phyloP scores from a whole-genome alignment of 306 rosid species.

The Prunus mira region DNA sequence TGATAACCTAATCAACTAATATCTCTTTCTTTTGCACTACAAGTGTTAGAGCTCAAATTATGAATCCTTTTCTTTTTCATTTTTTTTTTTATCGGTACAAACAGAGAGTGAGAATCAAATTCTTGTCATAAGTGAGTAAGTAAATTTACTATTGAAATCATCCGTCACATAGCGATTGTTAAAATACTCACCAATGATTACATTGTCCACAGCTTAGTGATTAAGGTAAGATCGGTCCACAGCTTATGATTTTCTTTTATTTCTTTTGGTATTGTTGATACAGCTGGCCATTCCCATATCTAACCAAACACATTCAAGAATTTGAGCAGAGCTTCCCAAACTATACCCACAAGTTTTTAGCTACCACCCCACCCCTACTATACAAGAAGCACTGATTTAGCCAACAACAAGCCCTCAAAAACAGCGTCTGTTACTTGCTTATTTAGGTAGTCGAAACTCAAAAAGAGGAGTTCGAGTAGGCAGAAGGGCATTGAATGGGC shows the following conservation, averaged over 20 bases:
- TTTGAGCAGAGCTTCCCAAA: not conserved
- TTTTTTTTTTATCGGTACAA: not conserved
- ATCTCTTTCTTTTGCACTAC: too few relatives aligned
- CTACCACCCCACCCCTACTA: not conserved
- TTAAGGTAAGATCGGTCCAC: too few relatives aligned
- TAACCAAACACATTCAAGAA: not conserved
- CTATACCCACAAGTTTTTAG: not conserved
- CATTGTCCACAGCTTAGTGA: not conserved
- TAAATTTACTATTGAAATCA: not conserved
- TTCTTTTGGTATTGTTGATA: not conserved
- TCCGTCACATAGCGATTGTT: too few relatives aligned
- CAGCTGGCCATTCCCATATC: not conserved
- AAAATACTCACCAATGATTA: too few relatives aligned
- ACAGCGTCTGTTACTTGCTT: not conserved
- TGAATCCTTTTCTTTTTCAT: too few relatives aligned
- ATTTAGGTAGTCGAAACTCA: not conserved
- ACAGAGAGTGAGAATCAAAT: not conserved
- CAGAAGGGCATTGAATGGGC: not conserved
- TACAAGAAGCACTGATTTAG: not conserved
- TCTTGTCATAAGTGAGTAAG: not conserved
- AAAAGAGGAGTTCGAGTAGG: not conserved
- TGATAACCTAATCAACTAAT: too few relatives aligned
- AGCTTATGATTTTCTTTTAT: too few relatives aligned
- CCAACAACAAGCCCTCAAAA: not conserved
- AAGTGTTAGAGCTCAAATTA: not conserved